phyloP scores from a whole-genome alignment of 257 asterid genomes.

The Striga asiatica region DNA sequence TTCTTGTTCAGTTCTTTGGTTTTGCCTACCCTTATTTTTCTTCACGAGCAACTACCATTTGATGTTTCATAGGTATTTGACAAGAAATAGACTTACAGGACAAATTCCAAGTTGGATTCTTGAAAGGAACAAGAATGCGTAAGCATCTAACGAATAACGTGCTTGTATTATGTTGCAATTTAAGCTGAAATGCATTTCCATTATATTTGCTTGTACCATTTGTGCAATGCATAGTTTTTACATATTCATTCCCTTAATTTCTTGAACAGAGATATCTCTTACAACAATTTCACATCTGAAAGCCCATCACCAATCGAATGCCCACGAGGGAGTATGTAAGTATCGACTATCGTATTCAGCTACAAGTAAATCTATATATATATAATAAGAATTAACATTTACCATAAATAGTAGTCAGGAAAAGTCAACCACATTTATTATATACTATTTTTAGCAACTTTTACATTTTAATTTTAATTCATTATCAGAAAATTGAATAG shows the following conservation, averaged over 20 bases:
- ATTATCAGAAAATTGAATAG: too few relatives aligned
- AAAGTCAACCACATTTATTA: too few relatives aligned
- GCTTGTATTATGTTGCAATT: not conserved
- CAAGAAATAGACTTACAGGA: conserved; percentile 69
- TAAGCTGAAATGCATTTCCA: not conserved
- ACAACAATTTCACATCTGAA: conserved; percentile 59
- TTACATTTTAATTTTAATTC: too few relatives aligned
- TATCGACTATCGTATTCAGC: too few relatives aligned
- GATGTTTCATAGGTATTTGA: conserved; percentile 44
- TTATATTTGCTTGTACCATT: too few relatives aligned
- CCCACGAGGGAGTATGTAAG: conserved; percentile 76
- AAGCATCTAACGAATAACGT: conserved; percentile 15
- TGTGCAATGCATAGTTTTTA: too few relatives aligned
- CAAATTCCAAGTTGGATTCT: conserved; percentile 51
- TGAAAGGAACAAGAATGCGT: conserved; percentile 67
- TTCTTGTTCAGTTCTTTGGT: conserved; percentile 12
- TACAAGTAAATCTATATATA: too few relatives aligned
- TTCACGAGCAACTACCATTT: not conserved
- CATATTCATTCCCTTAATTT: too few relatives aligned
- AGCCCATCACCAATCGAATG: conserved; percentile 42
- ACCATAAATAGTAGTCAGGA: too few relatives aligned
- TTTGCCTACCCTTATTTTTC: not conserved
- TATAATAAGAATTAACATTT: too few relatives aligned
- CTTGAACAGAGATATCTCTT: conserved; percentile 61
- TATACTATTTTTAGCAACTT: too few relatives aligned